Evolutionary conservation across 2,329 filamentous ascomycete genomes (phyloP), one percentile per base, ranked within the genome.

Genomic region (Trichophaea hybrida): DNA sequence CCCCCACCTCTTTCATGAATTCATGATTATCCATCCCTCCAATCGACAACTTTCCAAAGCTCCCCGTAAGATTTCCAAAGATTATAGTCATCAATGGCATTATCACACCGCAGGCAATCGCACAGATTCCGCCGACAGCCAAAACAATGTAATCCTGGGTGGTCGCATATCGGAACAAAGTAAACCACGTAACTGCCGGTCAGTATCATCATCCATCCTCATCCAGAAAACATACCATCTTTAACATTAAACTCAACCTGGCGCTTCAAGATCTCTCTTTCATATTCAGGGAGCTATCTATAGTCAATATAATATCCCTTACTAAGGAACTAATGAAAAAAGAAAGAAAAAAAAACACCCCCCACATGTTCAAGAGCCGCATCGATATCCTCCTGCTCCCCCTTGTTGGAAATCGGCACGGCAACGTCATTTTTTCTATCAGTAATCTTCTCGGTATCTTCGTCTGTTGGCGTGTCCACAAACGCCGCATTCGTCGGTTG

Each of bases 11-110:
- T 12, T 50, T 17, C 46, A 50, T 50, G 17, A 50, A 50, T 2
- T 13, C 46, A 10, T 24, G 10, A 10, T 2, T 50, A 17, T 15
- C n/a, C n/a, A 24, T 2, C 10, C 1, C 31, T 50, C 46, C 46
- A 10, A 24, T 13, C 8, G 10, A 13, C 94, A 93, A 1, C 78
- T 79, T 6, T 80, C 80, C 60, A 88, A 81, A 46, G 38, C 38
- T 43, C 38, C 38, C 38, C 38, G 38, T 43, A 10, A 94, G 76
- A 55, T 81, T 80, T 62, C 88, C 88, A 67, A 94, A 93, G 38
- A 94, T 74, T 58, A 88, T 78, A 0, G 86, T 91, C 81, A 93
- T 91, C 57, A 65, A 13, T 7, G 64, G 64, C 38, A 43, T 43
- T 15, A 43, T 43, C 38, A 15, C 38, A 2, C 38, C 38, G 2